Conservation (phyloP, 257 asterid genomes). For the Jacaranda mimosifolia region DNA sequence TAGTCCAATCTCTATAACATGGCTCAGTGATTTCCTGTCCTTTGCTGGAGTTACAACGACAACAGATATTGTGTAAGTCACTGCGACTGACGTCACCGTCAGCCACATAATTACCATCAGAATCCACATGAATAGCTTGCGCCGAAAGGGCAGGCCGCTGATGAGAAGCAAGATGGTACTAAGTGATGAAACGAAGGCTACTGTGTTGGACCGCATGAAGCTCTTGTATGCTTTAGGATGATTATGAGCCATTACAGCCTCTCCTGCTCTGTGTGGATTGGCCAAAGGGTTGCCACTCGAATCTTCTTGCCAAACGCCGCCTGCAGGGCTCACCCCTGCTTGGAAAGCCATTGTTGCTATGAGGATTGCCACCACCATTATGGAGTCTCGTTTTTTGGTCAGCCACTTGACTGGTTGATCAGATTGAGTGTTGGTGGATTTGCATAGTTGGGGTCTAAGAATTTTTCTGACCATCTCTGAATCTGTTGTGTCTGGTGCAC, state of each 20-base stretch:
- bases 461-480: background rate
- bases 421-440: background rate
- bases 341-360: slow-evolving; percentile 58
- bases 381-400: slow-evolving; percentile 43
- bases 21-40: slow-evolving; percentile 28
- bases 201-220: slow-evolving; percentile 50
- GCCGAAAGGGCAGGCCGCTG: slow-evolving; percentile 60
- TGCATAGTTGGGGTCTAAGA: background rate
- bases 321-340: slow-evolving; percentile 50
- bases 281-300: too few relatives aligned
- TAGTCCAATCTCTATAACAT: slow-evolving; percentile 33
- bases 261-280: slow-evolving; percentile 49
- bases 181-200: slow-evolving; percentile 61
- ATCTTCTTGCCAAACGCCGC: slow-evolving; percentile 53
- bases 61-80: slow-evolving; percentile 49
- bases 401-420: slow-evolving; percentile 43
- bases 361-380: slow-evolving; percentile 56
- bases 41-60: slow-evolving; percentile 44
- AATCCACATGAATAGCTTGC: slow-evolving; percentile 49
- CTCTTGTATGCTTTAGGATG: slow-evolving; percentile 35
- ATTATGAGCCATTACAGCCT: slow-evolving; percentile 53
- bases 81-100: slow-evolving; percentile 49
- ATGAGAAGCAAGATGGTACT: slow-evolving; percentile 63
- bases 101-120: slow-evolving; percentile 71
- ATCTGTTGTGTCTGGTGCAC: background rate